Evolutionary conservation across 768 basidiomycete genomes (phyloP).

Genomic region (Agrocybe chaxingu): DNA sequence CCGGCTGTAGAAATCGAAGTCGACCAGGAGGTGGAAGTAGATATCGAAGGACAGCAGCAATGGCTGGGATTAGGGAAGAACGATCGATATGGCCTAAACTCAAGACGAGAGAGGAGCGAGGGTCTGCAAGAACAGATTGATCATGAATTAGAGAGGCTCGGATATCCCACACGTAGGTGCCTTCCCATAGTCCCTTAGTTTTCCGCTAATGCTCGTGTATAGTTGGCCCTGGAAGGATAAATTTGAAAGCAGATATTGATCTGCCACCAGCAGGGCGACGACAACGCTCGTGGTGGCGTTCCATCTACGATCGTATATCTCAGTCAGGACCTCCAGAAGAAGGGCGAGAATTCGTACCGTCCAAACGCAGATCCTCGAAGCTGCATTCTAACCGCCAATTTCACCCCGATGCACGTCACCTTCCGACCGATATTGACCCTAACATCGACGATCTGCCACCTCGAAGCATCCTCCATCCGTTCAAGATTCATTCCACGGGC

Average conservation of each 20-base stretch:
- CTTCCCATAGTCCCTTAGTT: neutral
- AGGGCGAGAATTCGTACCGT: conserved; percentile 14
- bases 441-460: conserved; percentile 22
- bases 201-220: conserved; percentile 10
- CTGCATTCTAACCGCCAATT: conserved; percentile 13
- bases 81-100: conserved; percentile 41
- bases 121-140: conserved; percentile 51
- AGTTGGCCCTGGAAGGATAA: neutral
- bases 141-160: conserved; percentile 46
- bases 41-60: conserved; percentile 43
- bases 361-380: conserved; percentile 6
- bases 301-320: conserved; percentile 49
- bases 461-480: conserved; percentile 18
- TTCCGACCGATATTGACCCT: neutral
- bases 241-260: neutral
- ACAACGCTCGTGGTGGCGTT: conserved; percentile 57
- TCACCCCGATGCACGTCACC: conserved; percentile 3
- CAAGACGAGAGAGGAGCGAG: conserved; percentile 47
- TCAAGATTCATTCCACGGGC: conserved; percentile 8
- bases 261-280: conserved; percentile 11
- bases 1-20: conserved; percentile 37
- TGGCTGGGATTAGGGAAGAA: conserved; percentile 50
- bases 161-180: conserved; percentile 37
- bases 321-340: conserved; percentile 30
- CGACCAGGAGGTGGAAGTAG: conserved; percentile 36